Evolutionary conservation across 305 asterid genomes (phyloP), one percentile per base, ranked within the genome.

Genomic region (Petunia hybrid): DNA sequence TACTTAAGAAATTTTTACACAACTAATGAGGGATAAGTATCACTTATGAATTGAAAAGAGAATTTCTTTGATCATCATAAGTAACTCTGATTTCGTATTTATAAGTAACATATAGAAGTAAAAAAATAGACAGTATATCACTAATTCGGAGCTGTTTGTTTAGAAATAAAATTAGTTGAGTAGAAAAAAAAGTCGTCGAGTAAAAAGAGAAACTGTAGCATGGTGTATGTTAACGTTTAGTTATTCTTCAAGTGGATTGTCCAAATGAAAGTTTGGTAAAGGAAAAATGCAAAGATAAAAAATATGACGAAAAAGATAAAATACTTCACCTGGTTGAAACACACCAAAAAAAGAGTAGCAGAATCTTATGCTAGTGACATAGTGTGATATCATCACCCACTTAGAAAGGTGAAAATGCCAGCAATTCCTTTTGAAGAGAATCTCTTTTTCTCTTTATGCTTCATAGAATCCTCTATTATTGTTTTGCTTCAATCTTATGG

Each of bases 341-440:
- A 70, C 9, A 45, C 9, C 2, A 9, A 46, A 46, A 71, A 41
- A 41, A 14, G 75, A 40, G 77, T 46, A 22, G 61, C 31, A 46
- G 77, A 46, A 71, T 71, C 77, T 70, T 43, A 35, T 70, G 40
- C 77, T 31, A 12, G 35, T 71, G 78, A 71, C 62, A 48, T 48
- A 48, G 45, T 48, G 1, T 71, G 78, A 71, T 71, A 71, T 48
- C 78, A 70, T 10, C 10, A 48, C 2, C 62, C 62, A 71, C 78
- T 71, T 48, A 22, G 7, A 64, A 45, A 70, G 10, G 60, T 70
- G 60, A 70, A 70, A 71, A 35, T 71, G 46, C 78, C 78, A 57
- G 62, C 35, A 57, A 57, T 57, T 8, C 35, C 60, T 71, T 48
- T 48, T 31, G 77, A 31, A 71, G 77, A 71, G 77, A 48, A 12